Percentiles rank a stretch among this genome's conserved stretches.
Conservation (phyloP, 768 basidiomycete species). For the Mycena leptocephala region DNA sequence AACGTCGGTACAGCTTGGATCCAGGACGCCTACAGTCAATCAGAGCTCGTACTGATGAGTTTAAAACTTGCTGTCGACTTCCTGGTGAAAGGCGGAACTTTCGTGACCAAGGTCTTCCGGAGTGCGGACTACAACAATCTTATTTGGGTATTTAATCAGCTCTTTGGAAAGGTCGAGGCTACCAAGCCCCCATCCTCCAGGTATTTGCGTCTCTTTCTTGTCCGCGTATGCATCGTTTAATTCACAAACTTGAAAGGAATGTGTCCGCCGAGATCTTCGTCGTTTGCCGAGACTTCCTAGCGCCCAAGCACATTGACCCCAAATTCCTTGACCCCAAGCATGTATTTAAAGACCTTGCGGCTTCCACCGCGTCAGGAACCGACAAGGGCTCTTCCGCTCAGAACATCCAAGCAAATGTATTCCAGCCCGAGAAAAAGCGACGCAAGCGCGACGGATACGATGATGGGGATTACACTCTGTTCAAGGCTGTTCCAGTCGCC, state of each 20-base stretch:
- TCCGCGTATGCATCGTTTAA: background rate
- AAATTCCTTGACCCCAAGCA: conserved; percentile 98
- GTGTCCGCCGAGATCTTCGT: conserved; percentile 99
- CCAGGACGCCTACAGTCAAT: conserved; percentile 97
- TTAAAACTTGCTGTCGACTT: conserved; percentile 97
- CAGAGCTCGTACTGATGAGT: conserved; percentile 96
- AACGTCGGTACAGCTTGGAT: conserved; percentile 99
- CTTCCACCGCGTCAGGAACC: conserved; percentile 58
- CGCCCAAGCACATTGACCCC: conserved; percentile 96
- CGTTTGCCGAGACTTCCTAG: conserved; percentile 94
- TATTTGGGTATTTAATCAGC: conserved; percentile 98
- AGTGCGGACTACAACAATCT: conserved; percentile 98
- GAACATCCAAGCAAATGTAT: conserved; percentile 91
- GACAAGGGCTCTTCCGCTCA: conserved; percentile 73
- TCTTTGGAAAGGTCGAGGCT: conserved; percentile 97
- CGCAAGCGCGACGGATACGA: conserved; percentile 95
- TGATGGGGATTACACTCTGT: conserved; percentile 94
- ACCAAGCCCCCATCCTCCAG: conserved; percentile 98
- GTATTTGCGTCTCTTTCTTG: conserved; percentile 56
- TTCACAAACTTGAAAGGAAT: conserved; percentile 75
- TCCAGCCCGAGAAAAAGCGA: conserved; percentile 97
- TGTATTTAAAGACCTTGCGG: conserved; percentile 93
- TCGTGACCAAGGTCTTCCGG: conserved; percentile 98
- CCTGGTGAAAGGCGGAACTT: conserved; percentile 92
- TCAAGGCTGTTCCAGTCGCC: conserved; percentile 78